A percentile compares a stretch with the other conserved stretches of the same genome.
Evolutionary conservation across 805 yeast genomes (phyloP).

Genomic region (Ogataea thermomethanolica): DNA sequence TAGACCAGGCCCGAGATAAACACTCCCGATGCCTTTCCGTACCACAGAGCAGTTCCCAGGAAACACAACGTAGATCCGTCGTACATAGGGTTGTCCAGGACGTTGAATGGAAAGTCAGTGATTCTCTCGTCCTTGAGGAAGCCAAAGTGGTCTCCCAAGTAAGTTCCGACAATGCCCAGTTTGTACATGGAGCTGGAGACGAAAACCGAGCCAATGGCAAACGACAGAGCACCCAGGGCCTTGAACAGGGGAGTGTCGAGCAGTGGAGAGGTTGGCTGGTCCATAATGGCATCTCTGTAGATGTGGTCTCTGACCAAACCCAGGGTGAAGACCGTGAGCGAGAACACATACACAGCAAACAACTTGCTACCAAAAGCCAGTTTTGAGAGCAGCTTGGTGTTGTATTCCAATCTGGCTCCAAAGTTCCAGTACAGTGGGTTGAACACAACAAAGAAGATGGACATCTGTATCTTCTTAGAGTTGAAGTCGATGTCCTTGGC

Average conservation of each 20-base stretch:
- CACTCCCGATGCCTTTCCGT: constrained; percentile 88
- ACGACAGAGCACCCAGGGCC: constrained; percentile 48
- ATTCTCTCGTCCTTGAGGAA: constrained; percentile 89
- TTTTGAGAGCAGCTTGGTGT: constrained; percentile 71
- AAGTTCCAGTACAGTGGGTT: constrained; percentile 96
- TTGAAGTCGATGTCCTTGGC: constrained; percentile 26
- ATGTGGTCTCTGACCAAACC: constrained; percentile 81
- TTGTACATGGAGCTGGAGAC: constrained; percentile 87
- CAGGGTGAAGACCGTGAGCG: constrained; percentile 75
- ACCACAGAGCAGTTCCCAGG: constrained; percentile 84
- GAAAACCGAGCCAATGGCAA: constrained; percentile 72
- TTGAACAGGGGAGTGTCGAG: constrained; percentile 39
- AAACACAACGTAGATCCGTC: constrained; percentile 88
- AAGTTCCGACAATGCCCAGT: constrained; percentile 93
- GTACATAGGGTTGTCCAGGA: constrained; percentile 94
- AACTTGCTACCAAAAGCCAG: constrained; percentile 61
- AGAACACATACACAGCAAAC: constrained; percentile 81
- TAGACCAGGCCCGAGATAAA: constrained; percentile 68
- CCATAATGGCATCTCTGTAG: constrained; percentile 64
- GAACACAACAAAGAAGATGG: constrained; percentile 71
- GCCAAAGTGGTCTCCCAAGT: constrained; percentile 96
- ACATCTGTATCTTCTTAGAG: constrained; percentile 27
- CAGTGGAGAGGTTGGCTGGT: constrained; percentile 65
- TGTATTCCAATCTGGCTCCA: constrained; percentile 84
- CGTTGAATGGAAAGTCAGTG: constrained; percentile 88